phyloP scores from a whole-genome alignment of 768 basidiomycete species.

The Psilocybe tampanensis region DNA sequence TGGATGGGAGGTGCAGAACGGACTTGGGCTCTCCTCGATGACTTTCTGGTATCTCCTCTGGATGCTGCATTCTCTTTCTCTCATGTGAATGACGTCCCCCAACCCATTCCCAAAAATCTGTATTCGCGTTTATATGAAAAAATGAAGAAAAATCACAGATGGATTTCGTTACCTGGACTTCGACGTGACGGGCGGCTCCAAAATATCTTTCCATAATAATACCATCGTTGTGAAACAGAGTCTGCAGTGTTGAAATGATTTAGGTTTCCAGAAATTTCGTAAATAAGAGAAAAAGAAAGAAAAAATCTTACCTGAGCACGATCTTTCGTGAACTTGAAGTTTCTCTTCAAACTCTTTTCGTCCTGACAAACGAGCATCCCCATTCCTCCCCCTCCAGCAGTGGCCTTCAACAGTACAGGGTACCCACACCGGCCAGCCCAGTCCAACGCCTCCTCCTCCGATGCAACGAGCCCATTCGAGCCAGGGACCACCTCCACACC shows the following conservation, averaged over 20 bases:
- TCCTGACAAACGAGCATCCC: slow-evolving; percentile 58
- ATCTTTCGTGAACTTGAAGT: slow-evolving; percentile 37
- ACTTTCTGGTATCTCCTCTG: slow-evolving; percentile 76
- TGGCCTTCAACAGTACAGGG: slow-evolving; percentile 69
- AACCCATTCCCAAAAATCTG: slow-evolving; percentile 70
- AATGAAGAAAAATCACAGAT: not conserved
- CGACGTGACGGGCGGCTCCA: slow-evolving; percentile 59
- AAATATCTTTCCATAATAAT: slow-evolving; percentile 67
- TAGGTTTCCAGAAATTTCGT: no score
- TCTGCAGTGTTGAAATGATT: slow-evolving; percentile 24
- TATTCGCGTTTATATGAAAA: not conserved
- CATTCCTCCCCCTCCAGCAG: slow-evolving; percentile 72
- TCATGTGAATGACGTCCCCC: slow-evolving; percentile 62
- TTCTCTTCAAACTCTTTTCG: slow-evolving; percentile 37
- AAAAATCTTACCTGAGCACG: slow-evolving; percentile 45
- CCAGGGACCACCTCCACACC: slow-evolving; percentile 61
- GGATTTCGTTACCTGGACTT: slow-evolving; percentile 50
- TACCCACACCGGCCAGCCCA: slow-evolving; percentile 48
- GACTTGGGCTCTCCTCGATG: slow-evolving; percentile 69
- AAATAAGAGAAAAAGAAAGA: not conserved
- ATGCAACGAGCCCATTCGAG: slow-evolving; percentile 46
- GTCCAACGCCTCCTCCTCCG: slow-evolving; percentile 41
- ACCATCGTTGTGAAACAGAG: slow-evolving; percentile 49
- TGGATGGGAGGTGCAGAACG: slow-evolving; percentile 48
- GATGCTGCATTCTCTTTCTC: slow-evolving; percentile 71